Conservation (phyloP, 768 basidiomycete genomes). For the Lentinula aciculospora region DNA sequence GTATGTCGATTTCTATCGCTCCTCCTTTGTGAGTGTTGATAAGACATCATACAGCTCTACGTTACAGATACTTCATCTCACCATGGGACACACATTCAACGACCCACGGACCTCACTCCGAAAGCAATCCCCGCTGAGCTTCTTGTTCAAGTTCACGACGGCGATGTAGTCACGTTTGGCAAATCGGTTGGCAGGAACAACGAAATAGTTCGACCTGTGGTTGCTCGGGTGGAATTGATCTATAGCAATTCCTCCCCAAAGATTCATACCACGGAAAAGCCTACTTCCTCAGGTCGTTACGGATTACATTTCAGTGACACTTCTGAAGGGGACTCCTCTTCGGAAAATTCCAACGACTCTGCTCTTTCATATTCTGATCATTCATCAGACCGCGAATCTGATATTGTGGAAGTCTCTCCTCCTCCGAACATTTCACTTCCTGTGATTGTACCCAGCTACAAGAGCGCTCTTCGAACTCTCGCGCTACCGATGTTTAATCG, state of each 20-base stretch:
- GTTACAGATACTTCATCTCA: conserved; percentile 69
- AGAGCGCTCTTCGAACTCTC: neutral
- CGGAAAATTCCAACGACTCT: neutral
- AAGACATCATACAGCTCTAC: conserved; percentile 44
- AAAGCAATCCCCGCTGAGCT: conserved; percentile 48
- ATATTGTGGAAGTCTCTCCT: neutral
- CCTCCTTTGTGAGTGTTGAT: conserved; percentile 9
- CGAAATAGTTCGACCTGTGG: conserved; percentile 57
- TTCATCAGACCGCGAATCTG: conserved; percentile 2
- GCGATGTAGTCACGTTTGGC: conserved; percentile 72
- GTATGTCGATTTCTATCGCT: conserved; percentile 32
- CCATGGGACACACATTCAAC: conserved; percentile 69
- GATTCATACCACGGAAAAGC: neutral
- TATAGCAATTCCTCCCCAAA: conserved; percentile 19
- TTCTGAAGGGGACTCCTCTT: conserved; percentile 7
- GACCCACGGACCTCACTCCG: conserved; percentile 41
- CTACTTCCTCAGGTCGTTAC: conserved; percentile 6
- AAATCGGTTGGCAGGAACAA: conserved; percentile 65
- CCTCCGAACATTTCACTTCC: neutral
- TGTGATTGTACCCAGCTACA: neutral
- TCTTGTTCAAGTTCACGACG: conserved; percentile 53
- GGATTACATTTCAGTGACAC: neutral
- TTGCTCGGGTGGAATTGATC: conserved; percentile 53
- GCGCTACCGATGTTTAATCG: neutral
- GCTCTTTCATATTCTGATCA: neutral